Evolutionary conservation across 768 basidiomycete genomes (phyloP).

Genomic region (Rhodosporidiobolus odoratus): DNA sequence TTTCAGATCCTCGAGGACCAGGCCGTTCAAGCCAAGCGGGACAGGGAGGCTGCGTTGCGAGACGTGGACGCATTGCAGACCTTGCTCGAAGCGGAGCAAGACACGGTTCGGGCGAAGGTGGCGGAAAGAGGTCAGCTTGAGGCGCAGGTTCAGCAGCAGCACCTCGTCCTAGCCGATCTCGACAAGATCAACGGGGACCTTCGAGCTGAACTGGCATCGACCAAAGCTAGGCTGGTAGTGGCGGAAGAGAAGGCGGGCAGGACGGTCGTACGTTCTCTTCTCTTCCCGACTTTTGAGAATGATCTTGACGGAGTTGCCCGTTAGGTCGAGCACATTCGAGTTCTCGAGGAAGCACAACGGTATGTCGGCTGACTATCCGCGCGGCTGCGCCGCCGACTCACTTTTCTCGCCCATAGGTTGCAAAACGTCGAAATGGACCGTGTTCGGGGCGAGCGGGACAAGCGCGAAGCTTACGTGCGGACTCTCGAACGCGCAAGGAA

Average conservation of each 20-base stretch:
- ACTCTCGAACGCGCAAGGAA: slow-evolving; percentile 26
- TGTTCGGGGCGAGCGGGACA: slow-evolving; percentile 26
- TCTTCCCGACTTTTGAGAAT: background rate
- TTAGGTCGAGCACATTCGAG: slow-evolving; percentile 60
- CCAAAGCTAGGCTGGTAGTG: slow-evolving; percentile 38
- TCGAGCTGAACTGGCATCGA: slow-evolving; percentile 43
- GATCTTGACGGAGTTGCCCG: slow-evolving; percentile 46
- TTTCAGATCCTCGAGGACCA: slow-evolving; percentile 84
- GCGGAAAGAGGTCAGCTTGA: slow-evolving; percentile 44
- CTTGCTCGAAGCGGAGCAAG: slow-evolving; percentile 59
- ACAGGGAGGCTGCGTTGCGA: slow-evolving; percentile 65
- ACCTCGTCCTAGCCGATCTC: slow-evolving; percentile 48
- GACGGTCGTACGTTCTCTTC: slow-evolving; percentile 47
- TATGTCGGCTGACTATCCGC: background rate
- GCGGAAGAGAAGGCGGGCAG: slow-evolving; percentile 49
- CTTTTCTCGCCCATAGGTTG: background rate
- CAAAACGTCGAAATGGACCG: slow-evolving; percentile 35
- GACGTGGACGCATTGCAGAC: slow-evolving; percentile 62
- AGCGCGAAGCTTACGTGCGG: slow-evolving; percentile 33
- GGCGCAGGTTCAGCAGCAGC: slow-evolving; percentile 44
- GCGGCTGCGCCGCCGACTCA: background rate
- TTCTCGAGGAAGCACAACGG: slow-evolving; percentile 56
- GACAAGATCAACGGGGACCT: slow-evolving; percentile 50
- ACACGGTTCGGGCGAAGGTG: slow-evolving; percentile 3
- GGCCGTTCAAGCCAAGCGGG: slow-evolving; percentile 73